Evolutionary conservation across 805 yeast genomes (phyloP).

Genomic region (Zygosaccharomyces siamensis): DNA sequence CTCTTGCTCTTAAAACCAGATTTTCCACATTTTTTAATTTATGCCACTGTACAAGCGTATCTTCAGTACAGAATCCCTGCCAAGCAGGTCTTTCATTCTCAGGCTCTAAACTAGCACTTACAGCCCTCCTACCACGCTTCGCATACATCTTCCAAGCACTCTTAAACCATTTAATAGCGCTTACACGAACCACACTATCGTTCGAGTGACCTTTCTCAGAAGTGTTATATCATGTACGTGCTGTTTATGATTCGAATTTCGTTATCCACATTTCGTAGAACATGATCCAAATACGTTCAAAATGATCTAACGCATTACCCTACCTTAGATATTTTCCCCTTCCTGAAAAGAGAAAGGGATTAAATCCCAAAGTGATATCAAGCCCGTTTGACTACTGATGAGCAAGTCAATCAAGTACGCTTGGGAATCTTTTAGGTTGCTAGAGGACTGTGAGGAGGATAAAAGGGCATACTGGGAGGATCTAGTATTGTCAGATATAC

Average conservation of each 20-base stretch:
- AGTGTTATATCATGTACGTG: too few relatives aligned
- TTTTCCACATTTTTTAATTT: slow-evolving; percentile 15
- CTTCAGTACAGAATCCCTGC: slow-evolving; percentile 25
- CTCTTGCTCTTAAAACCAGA: slow-evolving; percentile 5
- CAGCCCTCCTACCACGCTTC: slow-evolving; percentile 8
- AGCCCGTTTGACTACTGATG: not conserved
- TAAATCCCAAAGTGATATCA: not conserved
- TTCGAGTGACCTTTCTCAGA: not conserved
- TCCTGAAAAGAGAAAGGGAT: slow-evolving; percentile 4
- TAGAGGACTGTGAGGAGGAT: slow-evolving; percentile 4
- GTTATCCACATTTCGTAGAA: not conserved
- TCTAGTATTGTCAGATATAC: not conserved
- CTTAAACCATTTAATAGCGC: not conserved
- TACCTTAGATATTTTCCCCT: not conserved
- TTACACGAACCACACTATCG: not conserved
- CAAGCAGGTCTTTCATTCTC: slow-evolving; percentile 18
- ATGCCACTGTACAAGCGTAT: slow-evolving; percentile 20
- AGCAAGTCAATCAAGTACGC: not conserved
- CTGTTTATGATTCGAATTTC: too few relatives aligned
- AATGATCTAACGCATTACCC: slow-evolving; percentile 1
- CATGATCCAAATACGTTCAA: not conserved
- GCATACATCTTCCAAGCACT: not conserved
- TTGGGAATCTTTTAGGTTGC: not conserved
- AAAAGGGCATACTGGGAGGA: not conserved
- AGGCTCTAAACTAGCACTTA: slow-evolving; percentile 5